phyloP scores from a whole-genome alignment of 768 basidiomycete species.

The Crucibulum laeve region DNA sequence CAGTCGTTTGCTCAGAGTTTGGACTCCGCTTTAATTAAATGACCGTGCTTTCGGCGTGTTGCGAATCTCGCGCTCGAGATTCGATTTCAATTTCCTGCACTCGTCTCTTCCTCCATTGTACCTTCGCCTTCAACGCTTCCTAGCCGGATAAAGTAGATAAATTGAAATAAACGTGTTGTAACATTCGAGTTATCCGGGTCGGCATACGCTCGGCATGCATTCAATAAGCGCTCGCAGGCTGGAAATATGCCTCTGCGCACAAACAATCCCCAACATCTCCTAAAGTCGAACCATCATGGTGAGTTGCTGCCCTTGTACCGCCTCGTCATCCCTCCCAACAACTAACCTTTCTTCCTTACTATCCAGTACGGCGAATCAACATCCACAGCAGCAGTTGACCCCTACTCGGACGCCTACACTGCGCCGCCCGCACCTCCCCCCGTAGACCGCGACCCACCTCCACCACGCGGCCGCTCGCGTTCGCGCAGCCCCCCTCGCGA shows the following conservation, averaged over 20 bases:
- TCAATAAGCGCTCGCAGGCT: conserved; percentile 13
- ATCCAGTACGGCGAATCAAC: conserved; percentile 63
- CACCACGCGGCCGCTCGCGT: conserved; percentile 66
- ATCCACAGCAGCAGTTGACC: conserved; percentile 58
- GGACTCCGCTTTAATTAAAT: conserved; percentile 33
- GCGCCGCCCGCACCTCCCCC: conserved; percentile 51
- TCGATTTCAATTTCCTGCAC: neutral
- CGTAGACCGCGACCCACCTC: conserved; percentile 50
- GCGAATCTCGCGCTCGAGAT: neutral
- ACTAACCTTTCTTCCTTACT: conserved; percentile 11
- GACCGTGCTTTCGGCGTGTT: conserved; percentile 1
- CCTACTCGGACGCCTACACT: conserved; percentile 80
- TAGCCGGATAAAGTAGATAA: no score
- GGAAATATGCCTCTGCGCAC: conserved; percentile 13
- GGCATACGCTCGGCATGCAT: no score
- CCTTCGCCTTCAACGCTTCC: no score
- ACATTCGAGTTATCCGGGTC: no score
- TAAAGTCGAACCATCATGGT: conserved; percentile 71
- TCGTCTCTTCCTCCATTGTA: no score
- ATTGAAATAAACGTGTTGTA: no score
- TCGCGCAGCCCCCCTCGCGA: conserved; percentile 65
- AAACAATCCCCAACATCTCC: conserved; percentile 43
- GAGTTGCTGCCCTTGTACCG: conserved; percentile 22
- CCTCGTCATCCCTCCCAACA: conserved; percentile 3
- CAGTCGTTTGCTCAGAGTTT: conserved; percentile 41